Percentiles rank a stretch among this genome's conserved stretches.
These are phyloP conservation scores for Ophiocordyceps camponoti-saundersi DNA, from an alignment of 2,329 filamentous ascomycete species.

Conservation along the genomic window DNA sequence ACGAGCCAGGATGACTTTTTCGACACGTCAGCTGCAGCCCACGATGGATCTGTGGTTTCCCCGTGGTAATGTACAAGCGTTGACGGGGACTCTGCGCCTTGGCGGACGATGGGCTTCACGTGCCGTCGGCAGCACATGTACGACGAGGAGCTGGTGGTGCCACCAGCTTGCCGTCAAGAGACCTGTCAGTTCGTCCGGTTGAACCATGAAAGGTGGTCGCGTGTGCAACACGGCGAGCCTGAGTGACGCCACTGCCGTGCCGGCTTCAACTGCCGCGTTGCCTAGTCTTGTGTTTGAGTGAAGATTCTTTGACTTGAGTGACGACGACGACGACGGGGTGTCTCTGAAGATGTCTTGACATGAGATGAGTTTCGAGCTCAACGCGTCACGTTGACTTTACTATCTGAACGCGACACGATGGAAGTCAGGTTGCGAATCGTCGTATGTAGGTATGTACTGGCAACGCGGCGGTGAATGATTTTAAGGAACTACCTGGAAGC, in stretches of 20 bases:
- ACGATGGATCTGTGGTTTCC: not conserved
- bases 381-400: no score
- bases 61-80: not conserved
- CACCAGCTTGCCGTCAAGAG: not conserved
- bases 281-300: not conserved
- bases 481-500: no score
- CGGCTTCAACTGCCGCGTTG: not conserved
- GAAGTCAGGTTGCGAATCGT: no score
- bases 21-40: not conserved
- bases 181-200: constrained; percentile 1
- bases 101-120: not conserved
- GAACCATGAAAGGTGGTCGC: not conserved
- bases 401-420: no score
- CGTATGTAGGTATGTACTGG: no score
- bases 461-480: no score
- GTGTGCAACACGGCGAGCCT: not conserved
- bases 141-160: not conserved
- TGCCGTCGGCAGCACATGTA: not conserved
- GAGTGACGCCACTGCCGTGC: not conserved
- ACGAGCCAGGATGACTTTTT: not conserved
- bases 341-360: no score
- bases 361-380: no score
- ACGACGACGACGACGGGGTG: no score
- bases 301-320: not conserved
- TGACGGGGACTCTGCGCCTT: not conserved